Base-by-base conservation (phyloP, 768 basidiomycete genomes). In the Mycena albidolilacea region DNA sequence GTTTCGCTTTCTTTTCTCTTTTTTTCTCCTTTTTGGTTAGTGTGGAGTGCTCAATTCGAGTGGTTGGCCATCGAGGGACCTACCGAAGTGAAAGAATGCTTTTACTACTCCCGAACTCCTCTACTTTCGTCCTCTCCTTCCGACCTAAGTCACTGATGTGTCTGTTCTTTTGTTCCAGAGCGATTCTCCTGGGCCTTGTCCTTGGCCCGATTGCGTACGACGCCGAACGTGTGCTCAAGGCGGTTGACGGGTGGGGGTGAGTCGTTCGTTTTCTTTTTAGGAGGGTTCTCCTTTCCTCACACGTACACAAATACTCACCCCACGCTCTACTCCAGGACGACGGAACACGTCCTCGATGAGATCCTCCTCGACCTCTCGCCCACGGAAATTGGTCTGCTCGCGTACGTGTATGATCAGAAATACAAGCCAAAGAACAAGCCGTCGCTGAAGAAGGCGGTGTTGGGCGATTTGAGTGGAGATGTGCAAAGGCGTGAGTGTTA, bases 121-220 rank as follows among this genome's bases (percentile, higher is more conserved):
- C 30, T 30, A 30, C 30, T 30, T 30, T 30, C 30, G 30, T 30
- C 30, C 30, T 3, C 30, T 30, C 4, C 30, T 30, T 30, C 30
- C 30, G 30, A 30, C 23, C 23, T 23, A 30, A 30, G 30, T 30
- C 30, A 30, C 30, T 30, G 30, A 30, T 30, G 30, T 30, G 30
- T 30, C 30, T 4, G 30, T 30, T 30, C 30, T 30, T 30, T 30
- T 30, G 30, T 30, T 30, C 30, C 30, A 82, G 81, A 21, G 76
- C 69, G 66, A 80, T 79, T 0, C 75, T 87, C 39, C 78, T 80
- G 8, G 85, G 79, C 0, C 78, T 86, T 12, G 78, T 80, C 0
- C 75, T 82, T 9, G 86, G 86, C 0, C 85, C 86, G 3, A 70
- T 87, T 0, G 77, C 77, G 30, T 86, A 80, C 77, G 86, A 87